Evolutionary conservation across 2,329 filamentous ascomycete species (phyloP).

Genomic region (Paramyrothecium sp.): DNA sequence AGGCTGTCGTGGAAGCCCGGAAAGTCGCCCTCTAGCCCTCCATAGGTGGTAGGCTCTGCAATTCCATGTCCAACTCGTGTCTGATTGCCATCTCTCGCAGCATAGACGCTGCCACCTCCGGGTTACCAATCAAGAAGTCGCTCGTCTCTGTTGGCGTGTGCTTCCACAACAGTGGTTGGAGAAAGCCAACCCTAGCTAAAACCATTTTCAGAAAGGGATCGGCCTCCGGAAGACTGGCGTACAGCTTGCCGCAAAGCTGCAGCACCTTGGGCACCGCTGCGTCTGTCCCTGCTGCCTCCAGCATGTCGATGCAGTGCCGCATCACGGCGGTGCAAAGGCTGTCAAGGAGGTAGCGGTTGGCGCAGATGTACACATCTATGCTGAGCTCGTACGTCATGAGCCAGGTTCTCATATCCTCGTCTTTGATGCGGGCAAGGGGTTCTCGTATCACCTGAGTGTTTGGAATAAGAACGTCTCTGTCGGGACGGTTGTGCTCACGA

Average conservation of each 20-base stretch:
- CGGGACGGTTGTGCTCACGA: background rate
- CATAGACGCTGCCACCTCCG: conserved; percentile 44
- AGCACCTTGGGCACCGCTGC: conserved; percentile 43
- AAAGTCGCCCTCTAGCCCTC: conserved; percentile 18
- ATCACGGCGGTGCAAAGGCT: conserved; percentile 42
- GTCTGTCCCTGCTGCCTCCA: conserved; percentile 40
- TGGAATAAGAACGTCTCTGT: background rate
- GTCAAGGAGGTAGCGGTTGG: conserved; percentile 45
- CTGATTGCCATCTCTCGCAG: conserved; percentile 44
- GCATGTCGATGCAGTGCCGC: conserved; percentile 42
- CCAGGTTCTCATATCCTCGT: conserved; percentile 46
- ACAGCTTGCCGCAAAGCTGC: conserved; percentile 39
- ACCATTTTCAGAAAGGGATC: conserved; percentile 46
- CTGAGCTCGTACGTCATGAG: conserved; percentile 44
- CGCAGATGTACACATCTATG: conserved; percentile 48
- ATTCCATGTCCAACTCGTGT: conserved; percentile 35
- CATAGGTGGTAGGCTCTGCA: conserved; percentile 43
- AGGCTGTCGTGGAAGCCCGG: no score
- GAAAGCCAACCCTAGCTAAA: conserved; percentile 46
- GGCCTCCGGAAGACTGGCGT: conserved; percentile 38
- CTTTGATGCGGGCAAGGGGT: conserved; percentile 30
- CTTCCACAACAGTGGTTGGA: conserved; percentile 44
- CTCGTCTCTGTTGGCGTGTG: conserved; percentile 36
- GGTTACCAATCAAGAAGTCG: conserved; percentile 40
- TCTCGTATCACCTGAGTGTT: conserved; percentile 7